Evolutionary conservation across 179 eudicot genomes (phyloP), one percentile per base, ranked within the genome.

Genomic region (Spergularia azorica): DNA sequence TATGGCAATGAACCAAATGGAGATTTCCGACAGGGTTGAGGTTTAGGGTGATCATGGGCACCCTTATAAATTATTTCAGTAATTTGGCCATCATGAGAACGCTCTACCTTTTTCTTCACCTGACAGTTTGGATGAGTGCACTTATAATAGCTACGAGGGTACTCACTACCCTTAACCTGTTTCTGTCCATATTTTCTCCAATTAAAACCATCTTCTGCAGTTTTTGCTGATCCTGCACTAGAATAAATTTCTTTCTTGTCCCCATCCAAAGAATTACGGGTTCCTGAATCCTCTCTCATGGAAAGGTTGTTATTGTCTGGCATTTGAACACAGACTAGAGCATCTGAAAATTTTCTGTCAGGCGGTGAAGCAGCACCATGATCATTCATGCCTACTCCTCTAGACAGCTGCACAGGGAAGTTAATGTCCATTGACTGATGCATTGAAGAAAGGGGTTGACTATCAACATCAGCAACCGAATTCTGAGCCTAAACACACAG

Each of bases 171-270:
- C 84, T 84, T 84, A 52, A 84, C 87, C 55, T 81, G 87, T 56
- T 84, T 84, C 68, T 84, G 87, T 9, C 87, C 87, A 67, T 84
- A 84, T 72, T 84, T 84, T 80, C 84, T 84, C 87, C 87, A 84
- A 63, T 72, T 77, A 69, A 71, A 84, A 71, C 84, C 87, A 39
- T 84, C 87, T 66, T 80, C 84, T 21, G 84, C 74, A 72, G 83
- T 79, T 79, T 80, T 86, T 69, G 75, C 5, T 61, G 69, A 50
- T 72, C 71, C 86, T 32, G 39, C 39, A 46, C 79, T 59, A 36
- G 79, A 52, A 73, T 63, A 83, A 16, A 74, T 43, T 59, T 81
- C 89, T 75, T 78, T 87, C 39, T 75, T 87, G 43, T 74, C 70
- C 39, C 56, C 84, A 21, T 82, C 82, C 60, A 79, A 38, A 57